These are phyloP conservation scores for Aspergillus aculeatus DNA, from an alignment of 2,329 filamentous ascomycete genomes.

Conservation along the genomic window DNA sequence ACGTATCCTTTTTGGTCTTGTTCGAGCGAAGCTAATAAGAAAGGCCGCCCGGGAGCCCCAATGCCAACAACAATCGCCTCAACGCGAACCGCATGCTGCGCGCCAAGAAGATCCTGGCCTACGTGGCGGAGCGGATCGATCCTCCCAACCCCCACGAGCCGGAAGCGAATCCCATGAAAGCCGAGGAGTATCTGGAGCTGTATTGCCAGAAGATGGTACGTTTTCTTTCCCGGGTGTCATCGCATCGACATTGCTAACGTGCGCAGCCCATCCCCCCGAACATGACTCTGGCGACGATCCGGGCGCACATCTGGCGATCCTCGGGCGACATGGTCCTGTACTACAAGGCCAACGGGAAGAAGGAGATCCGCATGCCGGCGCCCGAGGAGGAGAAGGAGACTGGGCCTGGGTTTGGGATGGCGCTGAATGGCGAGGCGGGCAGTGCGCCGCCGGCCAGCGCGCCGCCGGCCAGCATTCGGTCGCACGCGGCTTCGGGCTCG, in stretches of 20 bases:
- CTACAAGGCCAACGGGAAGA: constrained; percentile 90
- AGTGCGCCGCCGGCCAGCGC: constrained; percentile 28
- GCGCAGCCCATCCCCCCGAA: constrained; percentile 60
- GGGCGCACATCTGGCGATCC: constrained; percentile 89
- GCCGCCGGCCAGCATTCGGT: constrained; percentile 32
- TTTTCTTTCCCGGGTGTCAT: constrained; percentile 13
- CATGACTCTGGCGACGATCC: constrained; percentile 91
- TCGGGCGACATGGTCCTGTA: constrained; percentile 88
- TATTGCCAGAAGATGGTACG: constrained; percentile 90
- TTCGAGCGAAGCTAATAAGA: not conserved
- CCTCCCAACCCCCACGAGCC: constrained; percentile 59
- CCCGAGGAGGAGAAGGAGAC: constrained; percentile 19
- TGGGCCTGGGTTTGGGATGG: constrained; percentile 12
- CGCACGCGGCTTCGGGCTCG: constrained; percentile 31
- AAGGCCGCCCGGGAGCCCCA: constrained; percentile 26
- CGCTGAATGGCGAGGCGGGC: constrained; percentile 17
- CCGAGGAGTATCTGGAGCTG: constrained; percentile 91
- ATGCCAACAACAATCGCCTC: constrained; percentile 67
- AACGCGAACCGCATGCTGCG: constrained; percentile 97
- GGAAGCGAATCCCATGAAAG: constrained; percentile 62
- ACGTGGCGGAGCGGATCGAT: constrained; percentile 90
- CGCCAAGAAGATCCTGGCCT: constrained; percentile 89
- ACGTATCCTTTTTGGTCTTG: constrained; percentile 42
- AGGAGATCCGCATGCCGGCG: constrained; percentile 43
- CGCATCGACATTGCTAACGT: constrained; percentile 1